Evolutionary conservation across 345 rosid species (phyloP).

Genomic region (Diplotaxis tenuifolia): DNA sequence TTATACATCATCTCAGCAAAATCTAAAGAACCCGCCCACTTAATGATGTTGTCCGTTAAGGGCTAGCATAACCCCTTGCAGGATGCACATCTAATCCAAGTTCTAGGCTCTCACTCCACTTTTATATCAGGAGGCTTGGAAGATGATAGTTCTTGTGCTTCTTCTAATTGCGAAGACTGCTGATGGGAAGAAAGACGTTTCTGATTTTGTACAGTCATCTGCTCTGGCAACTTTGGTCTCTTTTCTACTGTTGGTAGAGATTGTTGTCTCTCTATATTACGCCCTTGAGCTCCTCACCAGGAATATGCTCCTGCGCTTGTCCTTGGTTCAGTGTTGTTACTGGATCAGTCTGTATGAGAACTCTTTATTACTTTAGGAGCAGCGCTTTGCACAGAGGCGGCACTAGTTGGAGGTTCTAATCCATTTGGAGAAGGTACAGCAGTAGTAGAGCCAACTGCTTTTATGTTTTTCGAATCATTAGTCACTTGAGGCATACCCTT

Average conservation of each 20-base stretch:
- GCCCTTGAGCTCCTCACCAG: conserved; percentile 51
- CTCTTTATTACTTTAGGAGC: conserved; percentile 52
- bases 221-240: conserved; percentile 54
- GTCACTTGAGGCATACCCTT: conserved; percentile 42
- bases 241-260: conserved; percentile 54
- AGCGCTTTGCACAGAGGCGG: conserved; percentile 42
- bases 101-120: conserved; percentile 64
- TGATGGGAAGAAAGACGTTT: conserved; percentile 45
- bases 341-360: conserved; percentile 50
- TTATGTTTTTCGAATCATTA: conserved; percentile 47
- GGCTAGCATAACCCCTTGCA: conserved; percentile 57
- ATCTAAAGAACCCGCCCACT: conserved; percentile 15
- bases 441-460: conserved; percentile 49
- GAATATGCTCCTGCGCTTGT: conserved; percentile 54
- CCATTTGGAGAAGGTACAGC: conserved; percentile 53
- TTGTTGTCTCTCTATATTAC: conserved; percentile 49
- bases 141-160: conserved; percentile 58
- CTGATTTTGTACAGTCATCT: conserved; percentile 53
- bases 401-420: conserved; percentile 51
- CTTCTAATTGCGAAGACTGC: conserved; percentile 43
- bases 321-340: conserved; percentile 52
- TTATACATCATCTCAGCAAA: conserved; percentile 28
- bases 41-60: conserved; percentile 42
- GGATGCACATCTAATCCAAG: conserved; percentile 46
- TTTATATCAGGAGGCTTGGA: conserved; percentile 59